These are phyloP conservation scores for Aspergillus awamori DNA, from an alignment of 2,329 filamentous ascomycete species.

Conservation along the genomic window DNA sequence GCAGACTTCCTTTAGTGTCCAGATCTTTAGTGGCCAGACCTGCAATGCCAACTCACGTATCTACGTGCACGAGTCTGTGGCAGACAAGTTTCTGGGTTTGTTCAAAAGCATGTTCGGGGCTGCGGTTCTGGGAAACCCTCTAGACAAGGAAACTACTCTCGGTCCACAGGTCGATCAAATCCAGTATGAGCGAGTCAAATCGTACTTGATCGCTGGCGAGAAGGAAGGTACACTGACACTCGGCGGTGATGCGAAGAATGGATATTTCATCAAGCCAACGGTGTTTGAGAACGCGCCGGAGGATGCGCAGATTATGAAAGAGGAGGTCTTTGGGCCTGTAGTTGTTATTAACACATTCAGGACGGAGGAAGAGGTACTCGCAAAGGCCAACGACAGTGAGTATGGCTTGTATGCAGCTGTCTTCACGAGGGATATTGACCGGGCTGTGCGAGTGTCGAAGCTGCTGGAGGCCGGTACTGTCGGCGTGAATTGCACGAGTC, in stretches of 20 bases:
- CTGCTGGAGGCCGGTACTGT: slow-evolving; percentile 32
- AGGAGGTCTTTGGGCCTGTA: slow-evolving; percentile 51
- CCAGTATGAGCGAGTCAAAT: slow-evolving; percentile 85
- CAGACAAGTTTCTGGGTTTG: slow-evolving; percentile 75
- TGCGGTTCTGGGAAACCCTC: slow-evolving; percentile 80
- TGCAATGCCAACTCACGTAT: slow-evolving; percentile 68
- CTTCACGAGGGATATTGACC: slow-evolving; percentile 35
- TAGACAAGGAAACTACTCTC: slow-evolving; percentile 75
- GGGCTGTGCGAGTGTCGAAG: slow-evolving; percentile 30
- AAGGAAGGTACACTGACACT: slow-evolving; percentile 65
- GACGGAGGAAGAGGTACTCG: slow-evolving; percentile 59
- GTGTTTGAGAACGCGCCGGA: slow-evolving; percentile 73
- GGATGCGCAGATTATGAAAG: slow-evolving; percentile 35
- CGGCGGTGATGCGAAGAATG: slow-evolving; percentile 72
- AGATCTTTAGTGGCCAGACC: slow-evolving; percentile 60
- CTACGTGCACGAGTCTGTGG: slow-evolving; percentile 81
- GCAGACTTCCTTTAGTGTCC: slow-evolving; percentile 53
- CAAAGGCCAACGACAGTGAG: slow-evolving; percentile 54
- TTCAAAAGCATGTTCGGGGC: slow-evolving; percentile 74
- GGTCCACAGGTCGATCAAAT: slow-evolving; percentile 80
- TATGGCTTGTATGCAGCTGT: slow-evolving; percentile 36
- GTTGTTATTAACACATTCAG: slow-evolving; percentile 45
- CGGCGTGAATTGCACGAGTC: slow-evolving; percentile 42
- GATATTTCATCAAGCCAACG: slow-evolving; percentile 87
- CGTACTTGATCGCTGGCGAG: slow-evolving; percentile 66